Base-by-base conservation (phyloP, 139 green algal genomes). In the Chlorella sp. region DNA sequence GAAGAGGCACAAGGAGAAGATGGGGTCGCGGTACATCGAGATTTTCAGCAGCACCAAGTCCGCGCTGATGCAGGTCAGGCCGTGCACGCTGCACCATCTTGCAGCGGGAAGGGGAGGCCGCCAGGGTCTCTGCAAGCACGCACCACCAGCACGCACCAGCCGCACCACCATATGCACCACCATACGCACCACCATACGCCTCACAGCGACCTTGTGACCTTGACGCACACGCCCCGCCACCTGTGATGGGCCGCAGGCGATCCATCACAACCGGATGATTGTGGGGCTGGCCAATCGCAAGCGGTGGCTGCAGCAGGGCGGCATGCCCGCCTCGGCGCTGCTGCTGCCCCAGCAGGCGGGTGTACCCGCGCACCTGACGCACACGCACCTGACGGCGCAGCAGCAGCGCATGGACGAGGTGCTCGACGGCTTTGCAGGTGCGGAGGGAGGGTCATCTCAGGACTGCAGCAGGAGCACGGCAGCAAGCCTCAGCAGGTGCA, bases 1-100 rank as follows among this genome's bases (percentile, higher is more conserved):
- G 55, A 82, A 77, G 33, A 71, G 77, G 50, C 86, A 95, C 75
- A 92, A 91, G 71, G 77, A 89, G 63, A 70, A 75, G 35, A 86
- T 95, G 62, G 90, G 90, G 10, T 35, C 69, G 0, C 77, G 90
- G 31, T 95, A 95, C 78, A 91, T 95, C n/a, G 90, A 95, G 85
- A 70, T 93, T 17, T 94, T 95, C 69, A 72, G 82, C 32, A 86
- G 77, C 62, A 89, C 72, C 59, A 92, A 71, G 20, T 17, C 65
- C 23, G 35, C 35, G 26, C 35, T 71, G 23, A 35, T 61, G 4
- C 65, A 71, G 65, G 65, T 61, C 2, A 67, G n/a, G n/a, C n/a
- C 34, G 61, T 30, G n/a, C n/a, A n/a, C n/a, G n/a, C n/a, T n/a
- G n/a, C n/a, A n/a, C n/a, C n/a, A n/a, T n/a, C n/a, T n/a, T n/a